phyloP scores from a whole-genome alignment of 1,284 basidiomycete genomes.

The Trichosporon sp. region DNA sequence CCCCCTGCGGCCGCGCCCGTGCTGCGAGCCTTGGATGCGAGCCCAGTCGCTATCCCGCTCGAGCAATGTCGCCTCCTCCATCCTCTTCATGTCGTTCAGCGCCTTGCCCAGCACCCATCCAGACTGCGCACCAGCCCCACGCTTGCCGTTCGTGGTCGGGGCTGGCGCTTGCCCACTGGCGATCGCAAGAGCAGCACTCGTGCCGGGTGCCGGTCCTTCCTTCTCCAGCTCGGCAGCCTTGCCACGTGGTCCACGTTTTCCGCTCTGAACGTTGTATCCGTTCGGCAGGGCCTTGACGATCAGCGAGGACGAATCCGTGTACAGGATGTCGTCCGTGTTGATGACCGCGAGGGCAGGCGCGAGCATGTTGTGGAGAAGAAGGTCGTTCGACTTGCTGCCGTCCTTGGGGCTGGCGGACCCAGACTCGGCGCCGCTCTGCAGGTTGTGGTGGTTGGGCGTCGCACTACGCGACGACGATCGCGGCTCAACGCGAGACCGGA shows the following conservation, averaged over 20 bases:
- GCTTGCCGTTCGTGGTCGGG: constrained; percentile 36
- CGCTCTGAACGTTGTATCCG: constrained; percentile 37
- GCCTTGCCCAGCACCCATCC: constrained; percentile 53
- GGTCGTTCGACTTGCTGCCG: constrained; percentile 42
- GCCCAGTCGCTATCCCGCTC: constrained; percentile 56
- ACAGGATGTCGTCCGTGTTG: constrained; percentile 52
- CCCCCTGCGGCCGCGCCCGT: constrained; percentile 44
- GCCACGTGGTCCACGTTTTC: constrained; percentile 49
- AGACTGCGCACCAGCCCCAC: constrained; percentile 44
- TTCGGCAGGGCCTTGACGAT: constrained; percentile 46
- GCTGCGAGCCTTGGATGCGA: constrained; percentile 49
- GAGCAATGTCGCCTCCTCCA: constrained; percentile 52
- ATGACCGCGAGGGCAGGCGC: constrained; percentile 49
- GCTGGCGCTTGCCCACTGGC: constrained; percentile 41
- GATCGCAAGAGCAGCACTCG: constrained; percentile 45
- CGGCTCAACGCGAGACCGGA: constrained; percentile 36
- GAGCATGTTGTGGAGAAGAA: constrained; percentile 47
- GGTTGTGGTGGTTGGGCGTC: constrained; percentile 28
- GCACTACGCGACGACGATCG: constrained; percentile 26
- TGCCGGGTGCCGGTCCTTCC: constrained; percentile 47
- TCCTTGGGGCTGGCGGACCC: constrained; percentile 30
- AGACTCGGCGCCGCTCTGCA: constrained; percentile 28
- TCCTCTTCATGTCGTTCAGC: constrained; percentile 53
- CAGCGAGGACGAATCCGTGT: constrained; percentile 49
- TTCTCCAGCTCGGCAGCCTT: constrained; percentile 40